Evolutionary conservation across 257 asterid species (phyloP).

Genomic region (Ehretia macrophylla): DNA sequence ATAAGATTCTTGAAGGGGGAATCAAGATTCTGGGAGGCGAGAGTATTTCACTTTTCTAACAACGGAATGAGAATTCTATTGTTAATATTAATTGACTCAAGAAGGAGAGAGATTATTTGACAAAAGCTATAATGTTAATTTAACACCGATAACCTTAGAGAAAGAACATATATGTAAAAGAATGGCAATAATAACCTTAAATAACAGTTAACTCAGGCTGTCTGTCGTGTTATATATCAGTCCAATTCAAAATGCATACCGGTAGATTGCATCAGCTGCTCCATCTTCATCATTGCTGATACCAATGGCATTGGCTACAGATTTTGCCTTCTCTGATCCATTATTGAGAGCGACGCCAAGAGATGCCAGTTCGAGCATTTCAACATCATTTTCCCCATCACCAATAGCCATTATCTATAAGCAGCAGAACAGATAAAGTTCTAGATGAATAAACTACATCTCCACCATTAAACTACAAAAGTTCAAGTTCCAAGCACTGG

Average conservation of each 20-base stretch:
- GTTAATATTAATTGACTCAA: too few relatives aligned
- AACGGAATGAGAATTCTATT: too few relatives aligned
- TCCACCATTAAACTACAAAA: neutral
- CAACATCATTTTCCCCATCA: conserved; percentile 96
- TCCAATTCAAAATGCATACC: conserved; percentile 66
- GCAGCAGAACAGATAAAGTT: neutral
- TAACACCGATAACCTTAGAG: neutral
- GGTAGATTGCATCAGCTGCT: conserved; percentile 92
- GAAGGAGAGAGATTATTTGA: too few relatives aligned
- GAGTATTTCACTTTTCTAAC: too few relatives aligned
- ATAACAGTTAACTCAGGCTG: neutral
- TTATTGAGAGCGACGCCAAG: conserved; percentile 86
- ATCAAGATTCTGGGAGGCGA: too few relatives aligned
- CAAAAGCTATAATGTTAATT: neutral
- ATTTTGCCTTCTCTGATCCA: conserved; percentile 90
- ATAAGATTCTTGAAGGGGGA: too few relatives aligned
- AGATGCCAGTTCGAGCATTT: conserved; percentile 92
- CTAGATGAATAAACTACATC: neutral
- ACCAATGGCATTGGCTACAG: conserved; percentile 79
- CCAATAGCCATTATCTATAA: conserved; percentile 91
- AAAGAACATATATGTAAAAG: neutral
- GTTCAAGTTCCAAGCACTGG: too few relatives aligned
- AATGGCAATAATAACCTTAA: neutral
- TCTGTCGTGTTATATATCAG: neutral
- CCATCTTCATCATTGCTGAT: conserved; percentile 94